Evolutionary conservation across 2,329 filamentous ascomycete genomes (phyloP).

Genomic region (Sporothrix protearum): DNA sequence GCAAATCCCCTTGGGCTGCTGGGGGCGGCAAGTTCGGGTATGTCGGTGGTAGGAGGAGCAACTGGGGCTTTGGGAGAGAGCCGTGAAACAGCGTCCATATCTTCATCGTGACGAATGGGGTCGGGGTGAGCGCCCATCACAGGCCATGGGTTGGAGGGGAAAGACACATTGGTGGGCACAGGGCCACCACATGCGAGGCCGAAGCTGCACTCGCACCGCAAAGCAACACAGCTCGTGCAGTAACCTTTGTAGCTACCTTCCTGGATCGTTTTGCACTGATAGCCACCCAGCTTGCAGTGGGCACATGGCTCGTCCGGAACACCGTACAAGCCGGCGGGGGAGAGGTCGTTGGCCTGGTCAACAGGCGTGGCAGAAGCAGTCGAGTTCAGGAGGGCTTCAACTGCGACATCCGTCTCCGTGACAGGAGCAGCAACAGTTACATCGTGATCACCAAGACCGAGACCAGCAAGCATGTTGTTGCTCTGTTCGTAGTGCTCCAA

Average conservation of each 20-base stretch:
- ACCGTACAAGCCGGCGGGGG: conserved; percentile 36
- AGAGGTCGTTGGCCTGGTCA: conserved; percentile 37
- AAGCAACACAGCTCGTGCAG: conserved; percentile 60
- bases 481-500: conserved; percentile 53
- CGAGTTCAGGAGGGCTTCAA: conserved; percentile 6
- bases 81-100: conserved; percentile 31
- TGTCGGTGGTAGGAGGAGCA: conserved; percentile 21
- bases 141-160: conserved; percentile 47
- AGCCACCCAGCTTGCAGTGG: conserved; percentile 51
- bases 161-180: conserved; percentile 37
- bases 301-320: conserved; percentile 48
- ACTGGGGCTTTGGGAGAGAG: conserved; percentile 27
- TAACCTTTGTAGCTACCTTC: conserved; percentile 59
- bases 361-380: conserved; percentile 26
- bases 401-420: conserved; percentile 10
- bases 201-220: conserved; percentile 58
- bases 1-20: conserved; percentile 31
- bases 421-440: conserved; percentile 28
- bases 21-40: not conserved
- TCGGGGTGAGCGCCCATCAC: conserved; percentile 44
- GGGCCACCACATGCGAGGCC: conserved; percentile 37
- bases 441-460: conserved; percentile 25
- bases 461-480: conserved; percentile 29
- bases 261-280: conserved; percentile 57
- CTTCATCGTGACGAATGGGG: conserved; percentile 41